Conservation (phyloP, 148 eudicot species). For the Rhododendron simsii region DNA sequence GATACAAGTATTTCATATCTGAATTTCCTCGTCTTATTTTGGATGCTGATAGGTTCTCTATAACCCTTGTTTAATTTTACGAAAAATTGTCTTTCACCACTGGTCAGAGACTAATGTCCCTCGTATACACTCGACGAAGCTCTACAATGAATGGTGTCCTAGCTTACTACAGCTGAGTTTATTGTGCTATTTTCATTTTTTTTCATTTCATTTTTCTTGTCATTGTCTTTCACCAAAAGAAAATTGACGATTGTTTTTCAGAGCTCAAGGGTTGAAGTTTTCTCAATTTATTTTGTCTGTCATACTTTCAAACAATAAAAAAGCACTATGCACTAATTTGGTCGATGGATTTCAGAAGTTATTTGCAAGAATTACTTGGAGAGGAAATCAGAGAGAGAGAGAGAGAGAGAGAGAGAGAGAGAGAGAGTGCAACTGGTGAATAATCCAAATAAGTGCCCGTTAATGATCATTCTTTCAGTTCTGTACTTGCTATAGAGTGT, state of each 20-base stretch:
- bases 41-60: slow-evolving; percentile 6
- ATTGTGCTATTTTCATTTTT: not conserved
- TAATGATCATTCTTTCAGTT: not conserved
- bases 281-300: not conserved
- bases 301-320: not conserved
- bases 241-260: not conserved
- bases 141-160: not conserved
- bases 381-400: not conserved
- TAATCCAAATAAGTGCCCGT: not conserved
- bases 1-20: not conserved
- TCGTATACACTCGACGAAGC: not conserved
- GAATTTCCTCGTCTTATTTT: not conserved
- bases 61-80: not conserved
- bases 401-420: not conserved
- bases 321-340: not conserved
- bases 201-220: not conserved
- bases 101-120: not conserved
- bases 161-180: not conserved
- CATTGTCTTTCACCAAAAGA: not conserved
- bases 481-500: too few relatives aligned
- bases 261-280: not conserved
- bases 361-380: not conserved
- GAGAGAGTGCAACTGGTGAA: not conserved
- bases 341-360: not conserved
- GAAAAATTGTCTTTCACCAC: not conserved